Evolutionary conservation across 1,139 yeast genomes (phyloP).

Genomic region (Geotrichum reessii): DNA sequence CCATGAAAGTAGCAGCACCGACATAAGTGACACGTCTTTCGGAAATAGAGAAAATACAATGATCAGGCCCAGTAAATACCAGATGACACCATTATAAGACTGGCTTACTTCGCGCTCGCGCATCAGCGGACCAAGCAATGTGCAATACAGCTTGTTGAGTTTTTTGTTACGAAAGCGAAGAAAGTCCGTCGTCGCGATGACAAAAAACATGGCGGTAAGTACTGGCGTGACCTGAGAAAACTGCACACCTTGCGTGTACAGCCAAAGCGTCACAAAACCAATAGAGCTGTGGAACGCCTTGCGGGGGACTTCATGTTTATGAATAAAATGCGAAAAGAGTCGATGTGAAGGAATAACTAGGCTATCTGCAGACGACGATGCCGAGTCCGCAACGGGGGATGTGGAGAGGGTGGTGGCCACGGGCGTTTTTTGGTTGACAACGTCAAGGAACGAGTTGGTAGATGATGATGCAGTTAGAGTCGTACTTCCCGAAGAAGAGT

Average conservation of each 20-base stretch:
- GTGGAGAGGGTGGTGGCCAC: background rate
- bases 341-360: constrained; percentile 33
- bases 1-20: constrained; percentile 83
- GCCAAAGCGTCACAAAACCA: constrained; percentile 69
- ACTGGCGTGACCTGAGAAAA: constrained; percentile 50
- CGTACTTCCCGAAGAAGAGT: background rate
- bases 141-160: constrained; percentile 61
- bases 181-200: constrained; percentile 59
- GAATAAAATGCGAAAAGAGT: constrained; percentile 48
- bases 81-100: constrained; percentile 71
- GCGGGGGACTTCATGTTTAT: constrained; percentile 83
- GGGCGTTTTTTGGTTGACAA: background rate
- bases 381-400: background rate
- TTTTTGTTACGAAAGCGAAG: constrained; percentile 56
- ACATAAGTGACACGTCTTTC: constrained; percentile 72
- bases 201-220: constrained; percentile 48
- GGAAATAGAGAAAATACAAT: constrained; percentile 65
- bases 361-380: constrained; percentile 1
- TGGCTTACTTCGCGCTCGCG: constrained; percentile 65
- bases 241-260: constrained; percentile 60
- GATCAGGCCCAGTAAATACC: constrained; percentile 74
- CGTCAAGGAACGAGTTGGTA: background rate
- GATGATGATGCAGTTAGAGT: constrained; percentile 2
- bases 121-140: constrained; percentile 69
- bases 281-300: constrained; percentile 82